Evolutionary conservation across 129 eudicot genomes (phyloP), one percentile per base, ranked within the genome.

Genomic region (Chrysanthemum makinoi): DNA sequence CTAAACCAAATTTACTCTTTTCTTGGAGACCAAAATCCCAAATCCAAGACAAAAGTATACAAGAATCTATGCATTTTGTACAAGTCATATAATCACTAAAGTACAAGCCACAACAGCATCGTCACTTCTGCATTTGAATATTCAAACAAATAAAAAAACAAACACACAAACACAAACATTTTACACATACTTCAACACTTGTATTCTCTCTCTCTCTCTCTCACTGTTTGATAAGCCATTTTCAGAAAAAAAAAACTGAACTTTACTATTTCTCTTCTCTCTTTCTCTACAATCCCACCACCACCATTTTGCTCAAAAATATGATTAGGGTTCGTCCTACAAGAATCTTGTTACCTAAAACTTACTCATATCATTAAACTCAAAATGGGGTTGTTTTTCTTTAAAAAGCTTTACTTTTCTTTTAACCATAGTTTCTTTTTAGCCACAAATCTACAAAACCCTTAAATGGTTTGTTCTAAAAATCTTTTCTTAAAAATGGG

Each of bases 141-240:
- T 70, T 69, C 54, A 20, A 74, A 74, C 64, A 54, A 62, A 50
- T 65, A 74, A 33, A 72, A 63, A 57, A 20, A 64, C 66, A 13
- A 63, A 33, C 48, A 47, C 77, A 43, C 62, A 20, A n/a, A 39
- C 67, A 70, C 51, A 35, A 44, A 26, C 48, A 16, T 15, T 53
- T 16, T 22, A 12, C 46, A 39, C 46, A 39, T 39, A 39, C 46
- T 39, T 39, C 46, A 39, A 39, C 46, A 39, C 46, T 39, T 39
- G 46, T 39, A 39, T 39, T 39, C 58, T 28, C 26, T 35, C 81
- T 53, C 76, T 26, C 63, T 43, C 52, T 10, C 74, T 48, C 75
- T 28, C 58, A 49, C 66, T 58, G 64, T 73, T 79, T 78, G 77
- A 78, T 77, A 71, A 78, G 77, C 82, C 82, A 78, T 64, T 71